phyloP scores from a whole-genome alignment of 1,284 basidiomycete species.

The Apiotrichum siamense region DNA sequence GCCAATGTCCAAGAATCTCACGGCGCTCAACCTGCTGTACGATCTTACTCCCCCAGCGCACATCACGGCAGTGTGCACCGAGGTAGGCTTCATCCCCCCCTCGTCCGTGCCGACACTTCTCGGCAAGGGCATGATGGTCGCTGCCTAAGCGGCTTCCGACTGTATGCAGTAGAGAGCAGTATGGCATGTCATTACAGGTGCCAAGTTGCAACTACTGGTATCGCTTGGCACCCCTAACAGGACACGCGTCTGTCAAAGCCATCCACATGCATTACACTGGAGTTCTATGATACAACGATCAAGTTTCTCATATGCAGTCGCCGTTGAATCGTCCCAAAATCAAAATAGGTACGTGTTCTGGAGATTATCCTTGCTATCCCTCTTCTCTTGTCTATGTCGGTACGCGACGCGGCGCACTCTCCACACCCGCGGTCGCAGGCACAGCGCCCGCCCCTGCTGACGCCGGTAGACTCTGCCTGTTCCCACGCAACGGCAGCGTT shows the following conservation, averaged over 20 bases:
- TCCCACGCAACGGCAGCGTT: not conserved
- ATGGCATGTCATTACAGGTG: not conserved
- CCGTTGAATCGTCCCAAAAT: too few species aligned
- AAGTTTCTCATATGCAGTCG: too few species aligned
- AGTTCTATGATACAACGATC: not conserved
- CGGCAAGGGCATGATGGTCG: conserved; percentile 31
- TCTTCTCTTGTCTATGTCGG: too few species aligned
- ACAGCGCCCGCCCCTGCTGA: too few species aligned
- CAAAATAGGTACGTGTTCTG: too few species aligned
- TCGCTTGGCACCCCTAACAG: too few species aligned
- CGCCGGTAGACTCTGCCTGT: not conserved
- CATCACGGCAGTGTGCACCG: conserved; percentile 93
- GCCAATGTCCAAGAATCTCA: conserved; percentile 47
- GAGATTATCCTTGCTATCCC: too few species aligned
- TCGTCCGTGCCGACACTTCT: conserved; percentile 52
- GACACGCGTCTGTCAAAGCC: too few species aligned
- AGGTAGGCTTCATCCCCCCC: conserved; percentile 78
- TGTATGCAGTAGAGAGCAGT: not conserved
- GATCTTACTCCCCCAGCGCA: conserved; percentile 82
- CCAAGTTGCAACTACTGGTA: not conserved
- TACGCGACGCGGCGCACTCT: not conserved
- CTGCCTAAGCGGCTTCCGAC: not conserved
- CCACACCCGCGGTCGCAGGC: too few species aligned
- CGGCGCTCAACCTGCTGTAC: conserved; percentile 77
- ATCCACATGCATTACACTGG: not conserved